Evolutionary conservation across 306 rosid species (phyloP), one percentile per base, ranked within the genome.

Genomic region (Notholithocarpus densiflorus): DNA sequence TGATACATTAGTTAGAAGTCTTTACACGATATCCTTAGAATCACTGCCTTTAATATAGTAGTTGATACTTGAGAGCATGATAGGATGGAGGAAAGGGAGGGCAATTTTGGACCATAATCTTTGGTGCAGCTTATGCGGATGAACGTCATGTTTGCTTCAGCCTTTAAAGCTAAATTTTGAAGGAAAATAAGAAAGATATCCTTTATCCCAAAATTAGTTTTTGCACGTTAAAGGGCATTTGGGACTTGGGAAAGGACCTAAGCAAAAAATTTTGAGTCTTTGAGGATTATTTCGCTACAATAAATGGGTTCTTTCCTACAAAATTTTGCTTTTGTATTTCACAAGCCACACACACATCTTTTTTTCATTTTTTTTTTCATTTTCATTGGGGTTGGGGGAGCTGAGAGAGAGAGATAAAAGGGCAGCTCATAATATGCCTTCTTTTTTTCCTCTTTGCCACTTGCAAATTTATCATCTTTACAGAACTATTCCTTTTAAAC

Each of bases 401-500:
- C 66, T 21, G 32, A 9, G 32, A 21, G 31, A 9, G 15, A 10
- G 15, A 15, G 66, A 59, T 21, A 20, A 59, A 23, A 59, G 17
- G 32, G 27, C 31, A 23, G 65, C 65, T 76, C 86, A 70, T 73
- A 76, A 81, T 86, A 81, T 81, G 69, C 82, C 82, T 75, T 40
- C 2, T 2, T 2, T 40, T 82, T 84, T 82, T 84, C 27, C 69
- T 80, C 56, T 40, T 77, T 79, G 86, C 74, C 82, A 80, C 80
- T 84, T 76, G 76, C 84, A 83, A 73, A 83, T 90, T 84, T 78
- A 56, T 57, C 82, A 78, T 88, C 94, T 88, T 88, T 88, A 74
- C 56, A 78, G 83, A 81, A 85, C 85, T 90, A 81, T 81, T 86
- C 89, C 79, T 84, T 64, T 27, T 4, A 23, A 27, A 62, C 37